Conservation (phyloP, 1,139 yeast species). For the Protomyces gravidus region DNA sequence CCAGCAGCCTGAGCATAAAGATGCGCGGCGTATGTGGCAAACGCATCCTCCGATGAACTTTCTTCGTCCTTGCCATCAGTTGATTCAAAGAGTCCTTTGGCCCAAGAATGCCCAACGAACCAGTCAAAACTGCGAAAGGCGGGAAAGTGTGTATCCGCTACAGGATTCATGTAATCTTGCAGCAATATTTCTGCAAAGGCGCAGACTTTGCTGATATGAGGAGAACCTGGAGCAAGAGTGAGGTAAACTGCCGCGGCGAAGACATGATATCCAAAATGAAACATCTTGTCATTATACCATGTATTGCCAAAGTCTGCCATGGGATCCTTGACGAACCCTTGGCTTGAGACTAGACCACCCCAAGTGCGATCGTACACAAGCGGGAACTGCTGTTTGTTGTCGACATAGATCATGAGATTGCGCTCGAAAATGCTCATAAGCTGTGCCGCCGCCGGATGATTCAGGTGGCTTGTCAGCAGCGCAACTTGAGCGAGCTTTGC, state of each 20-base stretch:
- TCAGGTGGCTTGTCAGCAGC: constrained; percentile 57
- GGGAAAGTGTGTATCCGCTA: constrained; percentile 63
- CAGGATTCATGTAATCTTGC: constrained; percentile 75
- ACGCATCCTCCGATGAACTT: constrained; percentile 61
- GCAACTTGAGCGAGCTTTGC: constrained; percentile 72
- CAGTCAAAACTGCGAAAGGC: constrained; percentile 76
- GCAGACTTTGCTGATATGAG: neutral
- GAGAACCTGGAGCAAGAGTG: constrained; percentile 52
- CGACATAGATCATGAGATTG: constrained; percentile 51
- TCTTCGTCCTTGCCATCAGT: constrained; percentile 80
- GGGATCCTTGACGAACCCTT: constrained; percentile 47
- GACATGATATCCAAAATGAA: constrained; percentile 72
- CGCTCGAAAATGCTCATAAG: constrained; percentile 51
- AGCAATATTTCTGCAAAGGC: constrained; percentile 59
- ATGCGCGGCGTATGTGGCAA: constrained; percentile 75
- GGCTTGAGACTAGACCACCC: constrained; percentile 62
- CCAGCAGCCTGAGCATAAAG: constrained; percentile 70
- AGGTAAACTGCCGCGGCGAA: constrained; percentile 74
- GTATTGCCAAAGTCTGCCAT: constrained; percentile 61
- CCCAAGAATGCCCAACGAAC: constrained; percentile 84
- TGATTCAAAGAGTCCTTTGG: constrained; percentile 63
- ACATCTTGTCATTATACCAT: constrained; percentile 74
- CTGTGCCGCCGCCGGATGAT: constrained; percentile 43
- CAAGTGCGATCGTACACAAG: constrained; percentile 64
- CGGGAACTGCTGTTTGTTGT: constrained; percentile 55